Base-by-base conservation (phyloP, 331 rosid species). In the Quercus tomentella region DNA sequence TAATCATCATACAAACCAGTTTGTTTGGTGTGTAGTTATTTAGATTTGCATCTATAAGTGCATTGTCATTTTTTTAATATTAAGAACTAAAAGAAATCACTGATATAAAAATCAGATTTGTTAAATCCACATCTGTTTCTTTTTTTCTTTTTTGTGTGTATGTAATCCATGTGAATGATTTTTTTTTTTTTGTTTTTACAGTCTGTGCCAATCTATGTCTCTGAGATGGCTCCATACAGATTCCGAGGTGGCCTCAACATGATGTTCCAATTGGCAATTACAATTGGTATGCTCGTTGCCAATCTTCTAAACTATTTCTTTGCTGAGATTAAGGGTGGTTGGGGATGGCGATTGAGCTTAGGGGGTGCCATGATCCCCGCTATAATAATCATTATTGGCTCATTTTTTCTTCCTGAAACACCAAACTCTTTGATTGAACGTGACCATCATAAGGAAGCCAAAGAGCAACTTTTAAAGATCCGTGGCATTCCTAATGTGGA, bases 361-460 rank as follows among this genome's bases (percentile, higher is more conserved):
- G 91, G 86, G 0, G 77, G 82, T 2, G 98, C 94, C 9, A 85
- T 81, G 2, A 87, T 90, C 33, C 97, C 98, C 14, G 93, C 98
- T 16, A 1, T 88, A 15, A 81, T 89, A 54, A 90, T 94, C 70
- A 77, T 87, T 14, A 2, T 94, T 1, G 94, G 92, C 2, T 85
- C 97, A 2, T 0, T 92, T n/a, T 89, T 86, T 69, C 91, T 94
- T 22, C 89, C 91, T 1, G 96, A 94, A 22, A 90, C 97, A 2
- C 98, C 97, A 25, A 94, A 76, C 82, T 94, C 97, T 11, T 74
- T 93, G 26, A 77, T 93, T 25, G 91, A 87, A 28, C 94, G 96
- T 2, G 89, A 82, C 11, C 35, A 37, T 5, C 71, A 25, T 1
- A 89, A 88, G 2, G 88, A 78, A 10, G 91, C 94, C 28, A 86